Percentiles rank a stretch among this genome's conserved stretches.
These are phyloP conservation scores for Suillus tomentosus DNA, from an alignment of 768 basidiomycete species.

Conservation along the genomic window DNA sequence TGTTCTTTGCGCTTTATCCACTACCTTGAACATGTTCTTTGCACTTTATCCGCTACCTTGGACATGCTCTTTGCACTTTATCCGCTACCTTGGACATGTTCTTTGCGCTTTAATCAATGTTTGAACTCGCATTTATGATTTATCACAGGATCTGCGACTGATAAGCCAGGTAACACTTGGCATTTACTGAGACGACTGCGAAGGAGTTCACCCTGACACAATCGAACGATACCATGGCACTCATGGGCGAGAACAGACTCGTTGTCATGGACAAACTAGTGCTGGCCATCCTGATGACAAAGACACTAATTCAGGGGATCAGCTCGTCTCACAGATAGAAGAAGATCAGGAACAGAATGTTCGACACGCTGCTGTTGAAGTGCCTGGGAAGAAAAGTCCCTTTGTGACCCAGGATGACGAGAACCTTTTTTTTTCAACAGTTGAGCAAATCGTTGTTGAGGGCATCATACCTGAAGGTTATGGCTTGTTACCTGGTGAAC, in stretches of 20 bases:
- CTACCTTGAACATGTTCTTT: too few relatives aligned
- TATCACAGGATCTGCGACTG: conserved; percentile 18
- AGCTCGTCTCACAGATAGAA: conserved; percentile 13
- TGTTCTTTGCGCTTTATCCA: too few relatives aligned
- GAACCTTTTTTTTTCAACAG: conserved; percentile 4
- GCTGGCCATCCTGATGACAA: conserved; percentile 17
- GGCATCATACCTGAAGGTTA: conserved; percentile 17
- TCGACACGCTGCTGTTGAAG: conserved; percentile 6
- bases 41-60: too few relatives aligned
- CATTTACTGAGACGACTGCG: conserved; percentile 16
- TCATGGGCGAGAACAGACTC: conserved; percentile 9
- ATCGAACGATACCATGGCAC: conserved; percentile 20
- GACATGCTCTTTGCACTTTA: too few relatives aligned
- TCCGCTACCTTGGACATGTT: too few relatives aligned
- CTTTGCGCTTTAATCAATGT: too few relatives aligned
- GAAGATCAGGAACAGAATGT: conserved; percentile 9
- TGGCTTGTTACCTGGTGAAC: conserved; percentile 16
- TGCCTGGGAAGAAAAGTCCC: conserved; percentile 11
- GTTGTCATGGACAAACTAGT: conserved; percentile 13
- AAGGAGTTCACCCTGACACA: conserved; percentile 20
- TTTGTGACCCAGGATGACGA: conserved; percentile 14
- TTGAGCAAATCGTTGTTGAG: neutral
- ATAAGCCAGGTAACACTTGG: conserved; percentile 15
- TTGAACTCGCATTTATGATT: neutral
- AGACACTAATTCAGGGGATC: conserved; percentile 7